A percentile compares a stretch with the other conserved stretches of the same genome.
Evolutionary conservation across 2,329 filamentous ascomycete genomes (phyloP).

Genomic region (Periconia sp.): DNA sequence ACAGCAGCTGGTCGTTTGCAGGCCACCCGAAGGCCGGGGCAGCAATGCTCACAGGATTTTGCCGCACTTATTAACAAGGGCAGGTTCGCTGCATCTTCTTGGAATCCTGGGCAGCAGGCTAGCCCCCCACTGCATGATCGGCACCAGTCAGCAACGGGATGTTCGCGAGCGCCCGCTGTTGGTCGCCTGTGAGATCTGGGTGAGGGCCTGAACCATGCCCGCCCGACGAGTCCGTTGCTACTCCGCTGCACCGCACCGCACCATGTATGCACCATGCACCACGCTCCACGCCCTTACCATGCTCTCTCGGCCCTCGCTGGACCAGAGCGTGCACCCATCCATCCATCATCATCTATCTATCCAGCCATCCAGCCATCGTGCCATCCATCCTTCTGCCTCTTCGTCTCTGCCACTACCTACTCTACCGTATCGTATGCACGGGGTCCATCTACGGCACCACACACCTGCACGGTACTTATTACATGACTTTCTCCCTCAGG

Average conservation of each 20-base stretch:
- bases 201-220: constrained; percentile 5
- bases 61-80: constrained; percentile 35
- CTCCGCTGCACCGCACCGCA: constrained; percentile 6
- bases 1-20: constrained; percentile 13
- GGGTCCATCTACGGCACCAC: constrained; percentile 24
- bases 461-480: constrained; percentile 26
- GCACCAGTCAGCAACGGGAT: constrained; percentile 34
- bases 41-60: constrained; percentile 32
- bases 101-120: no score
- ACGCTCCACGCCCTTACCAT: no score
- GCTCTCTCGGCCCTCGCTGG: no score
- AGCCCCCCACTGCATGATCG: constrained; percentile 36
- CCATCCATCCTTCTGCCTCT: not conserved
- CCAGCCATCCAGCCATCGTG: not conserved
- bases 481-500: no score
- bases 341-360: not conserved
- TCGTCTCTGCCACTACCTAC: constrained; percentile 4
- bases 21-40: constrained; percentile 33
- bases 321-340: no score
- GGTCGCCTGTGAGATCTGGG: constrained; percentile 17
- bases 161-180: constrained; percentile 16
- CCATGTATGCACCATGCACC: no score
- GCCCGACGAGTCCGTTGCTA: constrained; percentile 15
- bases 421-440: no score
- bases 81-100: constrained; percentile 29